phyloP scores from a whole-genome alignment of 768 basidiomycete genomes.

The Zangia roseola region DNA sequence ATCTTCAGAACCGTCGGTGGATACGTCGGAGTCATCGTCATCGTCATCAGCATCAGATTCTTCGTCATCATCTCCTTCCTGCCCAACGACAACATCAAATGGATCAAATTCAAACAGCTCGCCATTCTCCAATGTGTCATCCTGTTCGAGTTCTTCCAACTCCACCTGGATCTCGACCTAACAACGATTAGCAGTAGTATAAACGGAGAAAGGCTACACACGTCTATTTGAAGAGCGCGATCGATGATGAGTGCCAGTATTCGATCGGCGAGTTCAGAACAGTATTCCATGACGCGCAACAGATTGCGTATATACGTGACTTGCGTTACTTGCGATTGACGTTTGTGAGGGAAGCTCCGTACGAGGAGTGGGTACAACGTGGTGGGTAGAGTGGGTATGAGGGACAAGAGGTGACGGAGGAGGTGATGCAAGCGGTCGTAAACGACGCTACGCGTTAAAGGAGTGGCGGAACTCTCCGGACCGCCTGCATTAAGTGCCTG shows the following conservation, averaged over 20 bases:
- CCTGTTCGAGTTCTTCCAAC: constrained; percentile 84
- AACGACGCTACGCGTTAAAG: constrained; percentile 77
- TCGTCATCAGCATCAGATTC: constrained; percentile 56
- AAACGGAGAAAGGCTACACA: constrained; percentile 38
- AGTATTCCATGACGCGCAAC: constrained; percentile 79
- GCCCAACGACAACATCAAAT: constrained; percentile 80
- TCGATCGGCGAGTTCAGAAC: constrained; percentile 81
- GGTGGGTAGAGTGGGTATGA: constrained; percentile 89
- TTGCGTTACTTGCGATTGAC: constrained; percentile 76
- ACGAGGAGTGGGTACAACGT: constrained; percentile 84
- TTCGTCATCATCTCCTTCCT: constrained; percentile 60
- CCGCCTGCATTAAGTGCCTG: constrained; percentile 56
- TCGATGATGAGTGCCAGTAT: constrained; percentile 87
- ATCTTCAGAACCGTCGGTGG: constrained; percentile 60
- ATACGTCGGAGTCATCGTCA: constrained; percentile 46
- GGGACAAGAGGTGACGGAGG: constrained; percentile 79
- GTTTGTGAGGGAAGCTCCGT: constrained; percentile 89
- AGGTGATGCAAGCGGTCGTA: constrained; percentile 88
- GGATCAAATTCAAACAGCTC: constrained; percentile 77
- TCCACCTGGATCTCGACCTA: constrained; percentile 98
- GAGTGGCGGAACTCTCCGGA: constrained; percentile 62
- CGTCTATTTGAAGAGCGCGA: constrained; percentile 95
- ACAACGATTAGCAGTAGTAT: background rate
- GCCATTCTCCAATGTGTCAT: constrained; percentile 49
- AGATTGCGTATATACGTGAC: constrained; percentile 90